A percentile compares a stretch with the other conserved stretches of the same genome.
Evolutionary conservation across 768 basidiomycete species (phyloP).

Genomic region (Antrodiella citrinella): DNA sequence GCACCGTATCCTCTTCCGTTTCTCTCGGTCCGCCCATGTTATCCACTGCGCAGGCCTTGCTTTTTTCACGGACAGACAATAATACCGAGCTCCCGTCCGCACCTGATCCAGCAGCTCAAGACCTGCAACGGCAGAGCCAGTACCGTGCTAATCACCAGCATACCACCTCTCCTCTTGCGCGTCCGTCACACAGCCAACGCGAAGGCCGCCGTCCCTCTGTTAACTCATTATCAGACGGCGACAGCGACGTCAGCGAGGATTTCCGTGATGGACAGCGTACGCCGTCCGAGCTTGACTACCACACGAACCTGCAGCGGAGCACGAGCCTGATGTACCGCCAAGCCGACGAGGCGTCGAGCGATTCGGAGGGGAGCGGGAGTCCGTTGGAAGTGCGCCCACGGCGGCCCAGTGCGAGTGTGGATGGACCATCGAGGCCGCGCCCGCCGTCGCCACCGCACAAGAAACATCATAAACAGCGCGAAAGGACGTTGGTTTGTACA

Average conservation of each 20-base stretch:
- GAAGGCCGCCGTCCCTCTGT: neutral
- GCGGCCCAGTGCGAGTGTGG: slow-evolving; percentile 4
- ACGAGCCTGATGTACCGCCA: slow-evolving; percentile 26
- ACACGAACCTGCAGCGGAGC: slow-evolving; percentile 21
- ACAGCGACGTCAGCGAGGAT: slow-evolving; percentile 21
- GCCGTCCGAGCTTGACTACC: slow-evolving; percentile 15
- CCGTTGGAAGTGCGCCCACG: slow-evolving; percentile 22
- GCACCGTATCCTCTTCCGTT: slow-evolving; percentile 19
- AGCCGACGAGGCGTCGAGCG: slow-evolving; percentile 22
- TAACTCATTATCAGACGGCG: slow-evolving; percentile 4
- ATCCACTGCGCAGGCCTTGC: slow-evolving; percentile 21
- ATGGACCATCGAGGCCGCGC: neutral
- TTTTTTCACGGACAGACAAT: slow-evolving; percentile 22
- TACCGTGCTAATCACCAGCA: slow-evolving; percentile 17
- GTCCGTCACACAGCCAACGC: slow-evolving; percentile 14
- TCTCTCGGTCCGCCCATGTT: slow-evolving; percentile 14
- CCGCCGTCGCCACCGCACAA: neutral
- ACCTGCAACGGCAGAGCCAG: slow-evolving; percentile 12
- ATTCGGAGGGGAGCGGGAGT: slow-evolving; percentile 25
- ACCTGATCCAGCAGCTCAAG: slow-evolving; percentile 18
- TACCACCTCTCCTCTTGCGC: slow-evolving; percentile 32
- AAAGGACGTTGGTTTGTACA: neutral
- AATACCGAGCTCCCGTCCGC: slow-evolving; percentile 14
- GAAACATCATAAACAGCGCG: neutral
- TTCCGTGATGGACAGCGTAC: slow-evolving; percentile 24